These are phyloP conservation scores for Triglochin maritima DNA, from an alignment of 106 monocot species.

Conservation along the genomic window DNA sequence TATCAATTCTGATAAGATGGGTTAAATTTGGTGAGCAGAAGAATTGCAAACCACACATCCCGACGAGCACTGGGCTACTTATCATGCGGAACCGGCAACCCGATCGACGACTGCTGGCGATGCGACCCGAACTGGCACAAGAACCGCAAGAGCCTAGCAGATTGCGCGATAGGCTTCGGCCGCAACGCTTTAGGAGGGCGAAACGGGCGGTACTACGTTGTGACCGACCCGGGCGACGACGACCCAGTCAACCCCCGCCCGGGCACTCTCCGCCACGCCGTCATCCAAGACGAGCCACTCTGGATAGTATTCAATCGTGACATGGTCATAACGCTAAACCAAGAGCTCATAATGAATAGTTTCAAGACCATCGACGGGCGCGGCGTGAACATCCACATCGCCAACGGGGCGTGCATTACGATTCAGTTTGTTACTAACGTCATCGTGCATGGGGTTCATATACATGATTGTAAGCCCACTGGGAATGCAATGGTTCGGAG, in stretches of 20 bases:
- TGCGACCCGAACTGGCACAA: conserved; percentile 17
- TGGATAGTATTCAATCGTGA: conserved; percentile 22
- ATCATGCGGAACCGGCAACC: conserved; percentile 24
- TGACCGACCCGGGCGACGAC: conserved; percentile 17
- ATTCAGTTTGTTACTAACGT: conserved; percentile 21
- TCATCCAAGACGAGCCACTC: conserved; percentile 17
- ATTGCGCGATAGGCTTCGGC: conserved; percentile 22
- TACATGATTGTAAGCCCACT: conserved; percentile 21
- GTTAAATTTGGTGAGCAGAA: conserved; percentile 1
- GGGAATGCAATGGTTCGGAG: conserved; percentile 23
- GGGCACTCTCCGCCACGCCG: conserved; percentile 16
- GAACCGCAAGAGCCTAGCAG: conserved; percentile 13
- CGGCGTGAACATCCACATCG: conserved; percentile 14
- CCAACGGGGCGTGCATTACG: conserved; percentile 23
- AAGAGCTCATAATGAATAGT: conserved; percentile 26
- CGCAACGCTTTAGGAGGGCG: conserved; percentile 20
- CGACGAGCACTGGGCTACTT: conserved; percentile 10
- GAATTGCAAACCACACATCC: conserved; percentile 9
- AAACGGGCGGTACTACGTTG: conserved; percentile 12
- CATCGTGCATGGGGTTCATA: conserved; percentile 20
- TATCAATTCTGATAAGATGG: no score
- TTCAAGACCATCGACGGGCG: conserved; percentile 25
- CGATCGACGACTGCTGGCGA: conserved; percentile 25
- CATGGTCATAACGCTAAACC: conserved; percentile 25
- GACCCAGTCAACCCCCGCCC: conserved; percentile 17